A percentile compares a stretch with the other conserved stretches of the same genome.
These are phyloP conservation scores for Senna siamea DNA, from an alignment of 306 rosid genomes.

Conservation along the genomic window DNA sequence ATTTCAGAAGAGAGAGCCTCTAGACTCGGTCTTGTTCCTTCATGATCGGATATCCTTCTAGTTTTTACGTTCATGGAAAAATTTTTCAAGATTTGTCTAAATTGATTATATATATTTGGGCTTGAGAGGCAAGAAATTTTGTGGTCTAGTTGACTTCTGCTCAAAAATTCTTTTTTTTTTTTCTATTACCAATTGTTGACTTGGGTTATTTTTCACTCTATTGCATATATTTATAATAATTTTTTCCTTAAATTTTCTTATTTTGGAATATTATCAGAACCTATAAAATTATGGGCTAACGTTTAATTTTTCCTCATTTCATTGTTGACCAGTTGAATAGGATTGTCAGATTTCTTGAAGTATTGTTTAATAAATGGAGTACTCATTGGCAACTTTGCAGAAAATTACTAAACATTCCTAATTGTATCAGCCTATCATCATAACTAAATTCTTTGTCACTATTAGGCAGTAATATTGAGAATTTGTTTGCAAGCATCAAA, in stretches of 20 bases:
- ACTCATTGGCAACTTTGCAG: no score
- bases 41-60: not conserved
- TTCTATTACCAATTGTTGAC: no score
- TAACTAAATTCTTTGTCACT: not conserved
- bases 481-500: not conserved
- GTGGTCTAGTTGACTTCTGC: no score
- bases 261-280: no score
- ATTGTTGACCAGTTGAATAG: no score
- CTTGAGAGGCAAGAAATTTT: not conserved
- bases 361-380: no score
- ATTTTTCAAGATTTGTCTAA: not conserved
- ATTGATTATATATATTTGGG: not conserved
- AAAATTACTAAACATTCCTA: not conserved
- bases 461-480: not conserved
- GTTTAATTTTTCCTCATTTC: no score
- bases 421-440: not conserved
- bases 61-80: not conserved
- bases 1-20: not conserved
- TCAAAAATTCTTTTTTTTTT: not conserved
- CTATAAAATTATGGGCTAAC: no score
- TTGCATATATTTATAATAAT: no score
- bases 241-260: no score
- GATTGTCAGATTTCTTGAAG: no score
- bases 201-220: no score
- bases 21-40: not conserved